Conservation (phyloP, 768 basidiomycete species). For the Crepidotus variabilis region DNA sequence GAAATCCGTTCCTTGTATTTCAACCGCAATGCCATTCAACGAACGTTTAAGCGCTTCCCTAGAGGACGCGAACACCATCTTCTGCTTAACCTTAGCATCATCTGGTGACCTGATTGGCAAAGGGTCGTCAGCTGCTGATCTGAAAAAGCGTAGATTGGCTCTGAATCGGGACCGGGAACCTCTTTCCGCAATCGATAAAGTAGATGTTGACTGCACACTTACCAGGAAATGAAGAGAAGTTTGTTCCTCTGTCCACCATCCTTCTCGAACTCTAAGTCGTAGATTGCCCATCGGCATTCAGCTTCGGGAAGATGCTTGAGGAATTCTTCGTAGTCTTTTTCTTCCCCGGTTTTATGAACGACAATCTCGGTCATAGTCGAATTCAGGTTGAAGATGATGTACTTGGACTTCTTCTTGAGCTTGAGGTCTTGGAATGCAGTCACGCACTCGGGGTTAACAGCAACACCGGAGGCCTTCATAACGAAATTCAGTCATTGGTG, state of each 20-base stretch:
- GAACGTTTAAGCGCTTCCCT: constrained; percentile 71
- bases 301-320: constrained; percentile 65
- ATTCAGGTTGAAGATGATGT: constrained; percentile 78
- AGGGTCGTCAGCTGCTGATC: constrained; percentile 19
- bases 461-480: constrained; percentile 64
- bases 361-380: constrained; percentile 64
- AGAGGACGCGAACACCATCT: constrained; percentile 93
- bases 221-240: constrained; percentile 84
- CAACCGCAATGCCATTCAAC: constrained; percentile 72
- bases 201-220: constrained; percentile 27
- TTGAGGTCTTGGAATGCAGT: constrained; percentile 65
- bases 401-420: constrained; percentile 72
- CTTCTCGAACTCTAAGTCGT: constrained; percentile 83
- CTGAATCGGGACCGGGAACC: background rate
- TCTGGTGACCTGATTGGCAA: constrained; percentile 74
- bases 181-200: background rate
- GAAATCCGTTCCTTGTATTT: constrained; percentile 83
- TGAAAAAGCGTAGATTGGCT: background rate
- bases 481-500: background rate
- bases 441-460: constrained; percentile 55
- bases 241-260: constrained; percentile 82
- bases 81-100: constrained; percentile 76
- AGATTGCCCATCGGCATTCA: constrained; percentile 87
- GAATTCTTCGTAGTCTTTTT: constrained; percentile 67
- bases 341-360: constrained; percentile 60